Base-by-base conservation (phyloP, 164 flowering plant species). In the Magnolia changhungtana region DNA sequence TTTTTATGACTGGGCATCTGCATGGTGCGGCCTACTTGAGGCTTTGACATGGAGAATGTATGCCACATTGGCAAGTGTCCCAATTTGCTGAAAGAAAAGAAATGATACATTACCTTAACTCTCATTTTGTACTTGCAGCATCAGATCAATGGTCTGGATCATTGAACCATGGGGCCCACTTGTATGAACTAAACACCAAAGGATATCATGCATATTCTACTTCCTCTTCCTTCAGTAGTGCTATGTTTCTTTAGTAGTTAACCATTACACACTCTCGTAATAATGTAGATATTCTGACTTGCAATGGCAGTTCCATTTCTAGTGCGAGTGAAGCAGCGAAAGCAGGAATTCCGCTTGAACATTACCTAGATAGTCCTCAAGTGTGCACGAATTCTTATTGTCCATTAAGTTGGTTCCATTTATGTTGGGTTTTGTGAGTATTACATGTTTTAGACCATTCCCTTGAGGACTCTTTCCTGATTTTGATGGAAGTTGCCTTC, bases 321-420 rank as follows among this genome's bases (percentile, higher is more conserved):
- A 84, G 88, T 84, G 94, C 91, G 55, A 88, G 87, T 83, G 91
- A 89, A 78, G 94, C 94, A 75, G 91, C 90, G 58, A 84, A 86
- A 81, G 89, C 86, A n/a, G 92, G 94, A 78, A 85, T 90, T 59
- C 94, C 91, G 20, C 76, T 90, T 81, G 87, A 81, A 67, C 74
- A 80, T 3, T 83, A 83, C 55, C 73, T 76, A 77, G 85, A 85
- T 65, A 69, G 78, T 77, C 85, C 86, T 70, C 87, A 86, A 75
- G 93, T 90, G 79, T 81, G 88, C 78, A 37, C 69, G 63, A 51
- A 79, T 66, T 73, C 67, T 74, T 78, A 64, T 71, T 64, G 61
- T 74, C 75, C 31, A 63, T 68, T 80, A 29, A 68, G 59, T 78
- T 75, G 78, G 75, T 77, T 82, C 52, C 72, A 76, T 72, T 78